These are phyloP conservation scores for Diaporthe destruens DNA, from an alignment of 2,329 filamentous ascomycete species.

Conservation along the genomic window DNA sequence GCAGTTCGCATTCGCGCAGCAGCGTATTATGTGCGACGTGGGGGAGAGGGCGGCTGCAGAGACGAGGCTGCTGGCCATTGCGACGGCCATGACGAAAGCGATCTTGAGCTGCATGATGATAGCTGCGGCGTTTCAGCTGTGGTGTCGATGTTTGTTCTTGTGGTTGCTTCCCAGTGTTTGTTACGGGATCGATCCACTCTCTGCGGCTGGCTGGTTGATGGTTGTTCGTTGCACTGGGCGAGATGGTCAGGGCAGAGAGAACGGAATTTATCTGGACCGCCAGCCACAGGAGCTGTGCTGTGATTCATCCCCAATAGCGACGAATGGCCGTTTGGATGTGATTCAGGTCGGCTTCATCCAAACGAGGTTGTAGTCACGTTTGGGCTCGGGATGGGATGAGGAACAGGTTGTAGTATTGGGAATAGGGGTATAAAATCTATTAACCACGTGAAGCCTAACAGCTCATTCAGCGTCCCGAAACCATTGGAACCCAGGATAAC, in stretches of 20 bases:
- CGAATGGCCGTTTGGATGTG: not conserved
- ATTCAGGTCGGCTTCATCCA: too few relatives aligned
- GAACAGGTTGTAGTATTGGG: not conserved
- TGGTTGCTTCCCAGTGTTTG: not conserved
- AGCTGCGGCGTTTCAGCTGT: not conserved
- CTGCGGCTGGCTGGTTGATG: not conserved
- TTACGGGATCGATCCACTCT: not conserved
- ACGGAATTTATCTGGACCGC: not conserved
- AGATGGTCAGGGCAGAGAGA: not conserved
- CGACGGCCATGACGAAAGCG: not conserved
- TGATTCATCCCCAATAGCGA: not conserved
- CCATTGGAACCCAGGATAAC: not conserved
- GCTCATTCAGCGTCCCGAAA: not conserved
- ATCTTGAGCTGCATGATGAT: not conserved
- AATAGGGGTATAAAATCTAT: not conserved
- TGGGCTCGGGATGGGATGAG: too few relatives aligned
- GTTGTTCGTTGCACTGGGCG: not conserved
- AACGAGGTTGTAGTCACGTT: too few relatives aligned
- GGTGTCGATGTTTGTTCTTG: not conserved
- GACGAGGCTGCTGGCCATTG: not conserved
- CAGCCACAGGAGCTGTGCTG: not conserved
- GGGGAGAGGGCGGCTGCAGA: not conserved
- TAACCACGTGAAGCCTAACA: not conserved
- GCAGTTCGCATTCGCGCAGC: not conserved
- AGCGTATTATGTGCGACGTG: not conserved